Percentiles rank a stretch among this genome's conserved stretches.
Conservation (phyloP, 805 yeast genomes). For the Maudiozyma saulgeensis region DNA sequence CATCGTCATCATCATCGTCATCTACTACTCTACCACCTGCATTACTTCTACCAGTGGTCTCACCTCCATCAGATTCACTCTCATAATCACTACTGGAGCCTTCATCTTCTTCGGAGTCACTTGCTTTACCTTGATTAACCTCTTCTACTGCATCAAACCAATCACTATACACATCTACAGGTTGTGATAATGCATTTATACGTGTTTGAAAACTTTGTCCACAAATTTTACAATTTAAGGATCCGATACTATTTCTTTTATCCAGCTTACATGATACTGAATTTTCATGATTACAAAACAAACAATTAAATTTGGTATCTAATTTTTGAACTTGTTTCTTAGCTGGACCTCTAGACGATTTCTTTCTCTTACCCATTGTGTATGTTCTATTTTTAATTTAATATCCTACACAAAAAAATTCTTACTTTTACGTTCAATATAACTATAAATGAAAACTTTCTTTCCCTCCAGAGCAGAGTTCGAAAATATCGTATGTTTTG, state of each 20-base stretch:
- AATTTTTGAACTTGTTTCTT: slow-evolving; percentile 69
- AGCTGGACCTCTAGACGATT: slow-evolving; percentile 72
- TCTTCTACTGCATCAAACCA: slow-evolving; percentile 96
- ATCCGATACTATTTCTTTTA: slow-evolving; percentile 76
- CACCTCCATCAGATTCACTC: slow-evolving; percentile 29
- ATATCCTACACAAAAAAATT: too few species aligned
- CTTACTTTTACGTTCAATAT: neutral
- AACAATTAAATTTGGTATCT: slow-evolving; percentile 78
- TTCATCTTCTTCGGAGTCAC: slow-evolving; percentile 27
- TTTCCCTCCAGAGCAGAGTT: too few species aligned
- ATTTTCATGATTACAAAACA: slow-evolving; percentile 92
- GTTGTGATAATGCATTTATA: slow-evolving; percentile 67
- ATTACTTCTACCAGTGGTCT: neutral
- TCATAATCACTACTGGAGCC: slow-evolving; percentile 29
- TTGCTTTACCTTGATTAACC: slow-evolving; percentile 32
- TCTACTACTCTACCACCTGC: slow-evolving; percentile 3
- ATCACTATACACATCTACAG: slow-evolving; percentile 90
- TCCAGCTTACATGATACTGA: slow-evolving; percentile 84
- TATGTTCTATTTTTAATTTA: too few species aligned
- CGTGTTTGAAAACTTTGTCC: slow-evolving; percentile 89
- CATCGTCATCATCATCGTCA: slow-evolving; percentile 9
- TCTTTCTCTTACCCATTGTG: slow-evolving; percentile 67
- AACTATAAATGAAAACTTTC: too few species aligned
- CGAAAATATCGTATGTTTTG: too few species aligned
- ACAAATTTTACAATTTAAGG: slow-evolving; percentile 81